phyloP scores from a whole-genome alignment of 495 filamentous ascomycete genomes.

The Pyrenopolyporus hunteri region DNA sequence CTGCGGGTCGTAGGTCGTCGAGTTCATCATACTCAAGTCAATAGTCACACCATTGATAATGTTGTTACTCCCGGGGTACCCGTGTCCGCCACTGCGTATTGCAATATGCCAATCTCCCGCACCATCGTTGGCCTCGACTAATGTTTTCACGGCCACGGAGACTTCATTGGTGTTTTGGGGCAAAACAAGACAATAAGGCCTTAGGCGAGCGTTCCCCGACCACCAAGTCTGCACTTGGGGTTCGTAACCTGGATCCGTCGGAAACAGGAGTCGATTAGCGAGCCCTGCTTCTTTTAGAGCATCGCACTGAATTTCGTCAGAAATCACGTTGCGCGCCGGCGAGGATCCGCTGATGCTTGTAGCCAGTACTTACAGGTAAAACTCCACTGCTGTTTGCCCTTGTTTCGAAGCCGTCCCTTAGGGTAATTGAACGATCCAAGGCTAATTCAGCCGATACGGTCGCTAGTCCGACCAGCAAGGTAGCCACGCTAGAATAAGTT shows the following conservation, averaged over 20 bases:
- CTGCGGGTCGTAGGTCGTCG: constrained; percentile 47
- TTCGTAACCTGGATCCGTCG: constrained; percentile 33
- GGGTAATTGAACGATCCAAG: not conserved
- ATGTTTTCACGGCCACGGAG: constrained; percentile 42
- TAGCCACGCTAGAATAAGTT: not conserved
- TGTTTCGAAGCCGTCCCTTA: not conserved
- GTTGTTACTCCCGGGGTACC: constrained; percentile 44
- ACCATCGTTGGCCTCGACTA: constrained; percentile 41
- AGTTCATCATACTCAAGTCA: constrained; percentile 55
- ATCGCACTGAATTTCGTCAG: constrained; percentile 32
- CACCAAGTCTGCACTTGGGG: constrained; percentile 46
- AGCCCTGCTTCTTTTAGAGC: constrained; percentile 33
- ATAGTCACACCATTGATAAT: constrained; percentile 57
- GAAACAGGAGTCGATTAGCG: constrained; percentile 30
- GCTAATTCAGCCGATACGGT: not conserved
- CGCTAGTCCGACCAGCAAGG: not conserved
- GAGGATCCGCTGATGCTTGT: not conserved
- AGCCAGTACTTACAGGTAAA: constrained; percentile 8
- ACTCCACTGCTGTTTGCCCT: constrained; percentile 7
- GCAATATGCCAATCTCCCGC: constrained; percentile 50
- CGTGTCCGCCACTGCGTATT: constrained; percentile 57
- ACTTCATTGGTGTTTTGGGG: constrained; percentile 46
- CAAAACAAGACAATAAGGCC: constrained; percentile 48
- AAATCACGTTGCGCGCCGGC: not conserved
- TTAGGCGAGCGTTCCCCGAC: constrained; percentile 49